These are phyloP conservation scores for Xylaria scruposa DNA, from an alignment of 495 filamentous ascomycete genomes.

Conservation along the genomic window DNA sequence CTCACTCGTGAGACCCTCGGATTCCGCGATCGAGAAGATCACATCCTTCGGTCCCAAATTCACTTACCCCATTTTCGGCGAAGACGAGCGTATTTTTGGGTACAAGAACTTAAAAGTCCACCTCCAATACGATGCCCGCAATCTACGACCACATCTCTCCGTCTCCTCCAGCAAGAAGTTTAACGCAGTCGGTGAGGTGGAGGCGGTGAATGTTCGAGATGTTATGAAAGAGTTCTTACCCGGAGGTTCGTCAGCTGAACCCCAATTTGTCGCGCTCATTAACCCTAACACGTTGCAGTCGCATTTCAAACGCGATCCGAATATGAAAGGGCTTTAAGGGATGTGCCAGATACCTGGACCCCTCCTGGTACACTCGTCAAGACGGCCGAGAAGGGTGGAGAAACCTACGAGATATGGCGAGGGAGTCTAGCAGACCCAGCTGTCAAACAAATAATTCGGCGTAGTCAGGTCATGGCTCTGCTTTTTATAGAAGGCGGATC, in stretches of 20 bases:
- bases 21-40: constrained; percentile 61
- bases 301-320: constrained; percentile 66
- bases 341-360: constrained; percentile 62
- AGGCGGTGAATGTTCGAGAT: constrained; percentile 69
- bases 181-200: constrained; percentile 70
- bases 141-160: constrained; percentile 77
- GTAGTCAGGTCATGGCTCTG: constrained; percentile 82
- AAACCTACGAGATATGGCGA: constrained; percentile 60
- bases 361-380: constrained; percentile 59
- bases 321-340: constrained; percentile 64
- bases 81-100: constrained; percentile 89
- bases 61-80: constrained; percentile 91
- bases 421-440: constrained; percentile 57
- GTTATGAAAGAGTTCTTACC: constrained; percentile 72
- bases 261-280: not conserved
- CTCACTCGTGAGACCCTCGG: constrained; percentile 67
- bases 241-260: constrained; percentile 55
- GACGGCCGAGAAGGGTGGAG: constrained; percentile 44
- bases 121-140: constrained; percentile 79
- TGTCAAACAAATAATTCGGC: constrained; percentile 70
- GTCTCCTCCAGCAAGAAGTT: constrained; percentile 78
- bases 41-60: constrained; percentile 81
- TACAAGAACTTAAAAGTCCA: constrained; percentile 80
- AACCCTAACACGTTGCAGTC: constrained; percentile 50
- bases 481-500: constrained; percentile 92